These are phyloP conservation scores for Asclepias syriaca DNA, from an alignment of 257 asterid species.

Conservation along the genomic window DNA sequence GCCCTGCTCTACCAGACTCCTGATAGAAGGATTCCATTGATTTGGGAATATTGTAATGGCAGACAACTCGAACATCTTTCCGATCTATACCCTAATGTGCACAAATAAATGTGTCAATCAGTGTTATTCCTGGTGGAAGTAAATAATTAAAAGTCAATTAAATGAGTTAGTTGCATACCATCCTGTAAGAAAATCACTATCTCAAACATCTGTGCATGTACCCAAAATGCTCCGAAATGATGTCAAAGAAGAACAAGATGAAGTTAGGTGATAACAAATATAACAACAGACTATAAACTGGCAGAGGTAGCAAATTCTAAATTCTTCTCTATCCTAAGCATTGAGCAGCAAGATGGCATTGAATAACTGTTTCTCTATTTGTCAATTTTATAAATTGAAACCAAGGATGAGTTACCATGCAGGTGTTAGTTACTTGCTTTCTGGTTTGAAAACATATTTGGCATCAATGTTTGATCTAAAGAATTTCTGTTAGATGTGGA, in stretches of 20 bases:
- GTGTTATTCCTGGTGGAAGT: conserved; percentile 15
- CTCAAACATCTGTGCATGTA: conserved; percentile 30
- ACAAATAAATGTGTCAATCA: conserved; percentile 13
- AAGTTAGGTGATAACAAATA: conserved; percentile 22
- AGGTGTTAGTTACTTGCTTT: not conserved
- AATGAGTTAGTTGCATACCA: conserved; percentile 53
- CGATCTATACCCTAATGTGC: conserved; percentile 77
- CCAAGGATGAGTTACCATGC: not conserved
- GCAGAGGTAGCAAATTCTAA: not conserved
- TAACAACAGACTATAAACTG: not conserved
- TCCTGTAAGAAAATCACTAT: conserved; percentile 60
- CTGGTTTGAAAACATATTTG: not conserved
- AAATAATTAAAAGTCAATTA: conserved; percentile 6
- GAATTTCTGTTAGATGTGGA: too few species aligned
- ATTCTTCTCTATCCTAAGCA: not conserved
- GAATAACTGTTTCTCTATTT: not conserved
- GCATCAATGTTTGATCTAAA: not conserved
- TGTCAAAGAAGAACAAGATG: conserved; percentile 24
- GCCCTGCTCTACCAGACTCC: conserved; percentile 99
- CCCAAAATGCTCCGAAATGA: conserved; percentile 39
- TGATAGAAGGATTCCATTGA: conserved; percentile 98
- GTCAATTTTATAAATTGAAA: not conserved
- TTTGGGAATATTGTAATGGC: conserved; percentile 91
- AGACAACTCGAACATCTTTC: conserved; percentile 91
- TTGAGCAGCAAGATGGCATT: not conserved